Conservation (phyloP, 495 filamentous ascomycete species). For the Letharia columbiana region DNA sequence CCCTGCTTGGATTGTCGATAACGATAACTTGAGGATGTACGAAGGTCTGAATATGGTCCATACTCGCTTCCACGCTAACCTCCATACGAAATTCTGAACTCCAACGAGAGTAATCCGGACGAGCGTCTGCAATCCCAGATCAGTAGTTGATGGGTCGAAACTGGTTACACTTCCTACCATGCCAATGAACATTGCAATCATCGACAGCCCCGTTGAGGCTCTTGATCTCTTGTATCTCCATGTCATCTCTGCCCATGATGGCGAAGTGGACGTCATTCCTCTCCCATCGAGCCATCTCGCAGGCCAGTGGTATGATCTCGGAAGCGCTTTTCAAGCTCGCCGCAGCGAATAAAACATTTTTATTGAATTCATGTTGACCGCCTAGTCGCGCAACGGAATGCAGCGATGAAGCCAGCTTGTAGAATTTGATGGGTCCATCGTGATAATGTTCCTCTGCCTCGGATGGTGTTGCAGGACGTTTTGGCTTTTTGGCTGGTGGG, state of each 20-base stretch:
- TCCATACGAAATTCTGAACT: slow-evolving; percentile 46
- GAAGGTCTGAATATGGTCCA: slow-evolving; percentile 40
- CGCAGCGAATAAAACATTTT: slow-evolving; percentile 44
- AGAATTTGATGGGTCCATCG: slow-evolving; percentile 49
- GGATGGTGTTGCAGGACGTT: slow-evolving; percentile 15
- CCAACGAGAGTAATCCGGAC: slow-evolving; percentile 40
- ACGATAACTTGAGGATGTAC: slow-evolving; percentile 45
- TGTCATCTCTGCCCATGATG: slow-evolving; percentile 45
- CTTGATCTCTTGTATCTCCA: slow-evolving; percentile 44
- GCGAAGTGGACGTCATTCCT: slow-evolving; percentile 46
- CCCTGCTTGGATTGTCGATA: slow-evolving; percentile 36
- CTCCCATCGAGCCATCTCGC: slow-evolving; percentile 41
- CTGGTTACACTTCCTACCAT: slow-evolving; percentile 33
- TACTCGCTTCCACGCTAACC: slow-evolving; percentile 34
- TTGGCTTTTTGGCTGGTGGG: slow-evolving; percentile 18
- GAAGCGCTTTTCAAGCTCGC: slow-evolving; percentile 43
- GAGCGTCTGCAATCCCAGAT: slow-evolving; percentile 35
- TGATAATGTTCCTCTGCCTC: slow-evolving; percentile 37
- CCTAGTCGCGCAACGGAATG: slow-evolving; percentile 34
- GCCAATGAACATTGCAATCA: slow-evolving; percentile 46
- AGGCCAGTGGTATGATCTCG: slow-evolving; percentile 46
- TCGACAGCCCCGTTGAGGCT: slow-evolving; percentile 39
- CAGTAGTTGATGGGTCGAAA: slow-evolving; percentile 7
- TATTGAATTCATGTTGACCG: slow-evolving; percentile 29
- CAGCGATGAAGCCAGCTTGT: slow-evolving; percentile 43